Base-by-base conservation (phyloP, 345 rosid genomes). In the Adansonia digitata region DNA sequence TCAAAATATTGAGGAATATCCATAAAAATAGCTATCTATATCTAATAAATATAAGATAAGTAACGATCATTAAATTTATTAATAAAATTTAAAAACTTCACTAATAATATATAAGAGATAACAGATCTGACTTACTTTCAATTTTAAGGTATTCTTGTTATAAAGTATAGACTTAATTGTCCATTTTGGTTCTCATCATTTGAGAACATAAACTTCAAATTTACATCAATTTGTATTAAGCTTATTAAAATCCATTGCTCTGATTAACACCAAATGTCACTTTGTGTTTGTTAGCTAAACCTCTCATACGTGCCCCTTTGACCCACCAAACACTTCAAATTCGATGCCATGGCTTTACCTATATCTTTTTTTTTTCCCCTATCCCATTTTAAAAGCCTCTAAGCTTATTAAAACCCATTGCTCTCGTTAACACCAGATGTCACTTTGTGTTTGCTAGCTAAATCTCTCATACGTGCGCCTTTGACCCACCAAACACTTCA, bases 401-500 rank as follows among this genome's bases (percentile, higher is more conserved):
- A 0, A 3, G 8, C 29, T 48, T n/a, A 45, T 70, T 51, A 65
- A 65, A 65, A 40, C 20, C 71, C 35, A 42, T 66, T 48, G 43
- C 37, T 43, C 24, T 31, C 73, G 31, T 26, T n/a, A 10, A 49
- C 27, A 18, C 73, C 59, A 69, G 4, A 69, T 18, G 56, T n/a
- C 59, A 69, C 27, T 72, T 22, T 37, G 20, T 40, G 1, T 31
- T 7, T 31, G 64, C 20, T 40, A 14, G 29, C 48, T 64, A 68
- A 14, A 63, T 7, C 48, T 35, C 12, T 0, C 26, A 52, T 64
- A 76, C 82, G 78, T 84, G 83, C 73, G 78, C 55, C 42, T 69
- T 79, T 78, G 82, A 85, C 85, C 72, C 59, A 68, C 85, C 82
- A 9, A 77, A 34, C 77, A 61, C 59, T 24, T 35, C 39, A 18